Conservation (phyloP, 2,329 filamentous ascomycete species). For the Neocucurbitaria cava region DNA sequence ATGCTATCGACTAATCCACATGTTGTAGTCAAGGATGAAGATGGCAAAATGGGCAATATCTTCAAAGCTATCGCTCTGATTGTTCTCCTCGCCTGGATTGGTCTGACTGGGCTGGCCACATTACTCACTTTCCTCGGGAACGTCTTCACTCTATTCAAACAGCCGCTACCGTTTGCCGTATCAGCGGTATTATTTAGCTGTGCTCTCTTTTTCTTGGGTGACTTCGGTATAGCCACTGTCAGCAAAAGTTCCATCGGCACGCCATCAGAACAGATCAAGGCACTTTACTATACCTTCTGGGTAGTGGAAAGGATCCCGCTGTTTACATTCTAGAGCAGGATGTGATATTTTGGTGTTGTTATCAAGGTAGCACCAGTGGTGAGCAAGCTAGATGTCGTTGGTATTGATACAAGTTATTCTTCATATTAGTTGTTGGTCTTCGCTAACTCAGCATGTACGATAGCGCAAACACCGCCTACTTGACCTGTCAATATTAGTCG, state of each 20-base stretch:
- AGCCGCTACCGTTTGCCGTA: not conserved
- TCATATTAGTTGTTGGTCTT: too few species aligned
- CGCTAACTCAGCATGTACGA: too few species aligned
- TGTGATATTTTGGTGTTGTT: not conserved
- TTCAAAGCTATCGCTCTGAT: not conserved
- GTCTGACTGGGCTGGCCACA: not conserved
- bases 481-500: too few species aligned
- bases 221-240: not conserved
- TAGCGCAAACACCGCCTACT: too few species aligned
- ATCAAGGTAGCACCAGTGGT: too few species aligned
- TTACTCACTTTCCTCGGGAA: not conserved
- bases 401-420: too few species aligned
- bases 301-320: not conserved
- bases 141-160: not conserved
- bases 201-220: slow-evolving; percentile 1
- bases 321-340: not conserved
- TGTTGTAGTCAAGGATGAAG: not conserved
- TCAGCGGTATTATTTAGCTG: not conserved
- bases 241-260: not conserved
- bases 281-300: not conserved
- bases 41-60: not conserved
- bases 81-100: not conserved
- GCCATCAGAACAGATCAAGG: not conserved
- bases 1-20: not conserved
- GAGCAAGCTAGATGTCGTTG: too few species aligned